Base-by-base conservation (phyloP, 2,329 filamentous ascomycete genomes). In the Colletotrichum sojae region DNA sequence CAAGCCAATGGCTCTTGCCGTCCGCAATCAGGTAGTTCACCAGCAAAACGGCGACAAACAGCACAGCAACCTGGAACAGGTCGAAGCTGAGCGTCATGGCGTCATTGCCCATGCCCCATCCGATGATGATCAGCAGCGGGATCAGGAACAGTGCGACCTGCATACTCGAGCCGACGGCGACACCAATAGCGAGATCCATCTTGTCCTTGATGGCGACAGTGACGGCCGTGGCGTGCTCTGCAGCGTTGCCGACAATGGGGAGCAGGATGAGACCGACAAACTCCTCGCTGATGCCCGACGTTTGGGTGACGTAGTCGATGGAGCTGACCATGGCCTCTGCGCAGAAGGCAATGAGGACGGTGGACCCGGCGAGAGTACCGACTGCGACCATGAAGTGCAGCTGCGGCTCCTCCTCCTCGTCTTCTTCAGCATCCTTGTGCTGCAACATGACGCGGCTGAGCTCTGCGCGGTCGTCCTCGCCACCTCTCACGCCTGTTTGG, bases 11-110 rank as follows among this genome's bases (percentile, higher is more conserved):
- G 71, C 91, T 94, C 78, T 94, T 89, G 36, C 94, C 94, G 74
- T 97, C 94, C 20, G 91, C 86, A 56, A 97, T 94, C 51, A 97
- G 81, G 77, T 97, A 97, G 77, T 97, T 97, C 67, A 95, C 92
- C 40, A 97, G 86, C 49, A 97, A 88, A 0, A 94, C 93, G 2
- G 93, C 90, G 13, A 96, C 92, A 73, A 97, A 97, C 48, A 97
- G 83, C 48, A 92, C 91, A 22, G 94, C 92, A 15, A 97, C 91
- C 81, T 97, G 94, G 84, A 98, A 98, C 1, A 90, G 90, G 76
- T 97, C 94, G 77, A 97, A 96, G 78, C 91, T 91, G 5, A 97
- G 86, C 20, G 90, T 93, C 93, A 95, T 95, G 1, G 89, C 85
- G 70, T 91, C 89, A 71, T 88, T 79, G 45, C 83, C 87, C 86